Evolutionary conservation across 2,329 filamentous ascomycete species (phyloP).

Genomic region (Rosellinia necatrix): DNA sequence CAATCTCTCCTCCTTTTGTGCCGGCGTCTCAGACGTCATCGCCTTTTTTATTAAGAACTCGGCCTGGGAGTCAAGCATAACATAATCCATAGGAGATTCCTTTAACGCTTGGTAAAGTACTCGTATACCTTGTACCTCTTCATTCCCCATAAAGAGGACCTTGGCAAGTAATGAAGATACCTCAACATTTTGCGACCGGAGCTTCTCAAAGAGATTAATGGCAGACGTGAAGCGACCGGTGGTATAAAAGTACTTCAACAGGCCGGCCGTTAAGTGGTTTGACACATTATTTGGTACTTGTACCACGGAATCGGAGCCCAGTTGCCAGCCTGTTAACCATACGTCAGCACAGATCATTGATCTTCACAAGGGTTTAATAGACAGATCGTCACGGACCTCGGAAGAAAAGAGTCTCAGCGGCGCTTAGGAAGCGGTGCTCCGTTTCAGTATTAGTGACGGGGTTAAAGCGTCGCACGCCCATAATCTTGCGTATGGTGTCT

Average conservation of each 20-base stretch:
- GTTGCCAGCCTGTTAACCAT: slow-evolving; percentile 73
- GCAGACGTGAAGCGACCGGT: slow-evolving; percentile 93
- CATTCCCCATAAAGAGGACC: slow-evolving; percentile 91
- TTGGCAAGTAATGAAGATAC: slow-evolving; percentile 91
- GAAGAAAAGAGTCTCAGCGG: slow-evolving; percentile 94
- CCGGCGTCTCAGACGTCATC: slow-evolving; percentile 55
- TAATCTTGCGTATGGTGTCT: slow-evolving; percentile 93
- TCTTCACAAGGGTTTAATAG: neutral
- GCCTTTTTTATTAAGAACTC: slow-evolving; percentile 90
- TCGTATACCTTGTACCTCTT: slow-evolving; percentile 94
- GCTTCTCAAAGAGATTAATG: slow-evolving; percentile 97
- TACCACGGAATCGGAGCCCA: slow-evolving; percentile 95
- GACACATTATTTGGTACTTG: slow-evolving; percentile 97
- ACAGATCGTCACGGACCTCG: slow-evolving; percentile 60
- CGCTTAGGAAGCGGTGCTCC: slow-evolving; percentile 93
- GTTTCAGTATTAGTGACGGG: slow-evolving; percentile 98
- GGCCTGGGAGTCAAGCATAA: slow-evolving; percentile 92
- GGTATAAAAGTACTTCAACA: slow-evolving; percentile 92
- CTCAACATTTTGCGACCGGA: slow-evolving; percentile 86
- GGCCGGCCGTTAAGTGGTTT: slow-evolving; percentile 91
- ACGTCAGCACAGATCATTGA: slow-evolving; percentile 9
- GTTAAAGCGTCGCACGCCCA: slow-evolving; percentile 96
- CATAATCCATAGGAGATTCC: slow-evolving; percentile 95
- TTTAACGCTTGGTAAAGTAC: slow-evolving; percentile 86
- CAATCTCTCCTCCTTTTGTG: slow-evolving; percentile 68